phyloP scores from a whole-genome alignment of 345 rosid genomes.

The Chamaenerion angustifolium region DNA sequence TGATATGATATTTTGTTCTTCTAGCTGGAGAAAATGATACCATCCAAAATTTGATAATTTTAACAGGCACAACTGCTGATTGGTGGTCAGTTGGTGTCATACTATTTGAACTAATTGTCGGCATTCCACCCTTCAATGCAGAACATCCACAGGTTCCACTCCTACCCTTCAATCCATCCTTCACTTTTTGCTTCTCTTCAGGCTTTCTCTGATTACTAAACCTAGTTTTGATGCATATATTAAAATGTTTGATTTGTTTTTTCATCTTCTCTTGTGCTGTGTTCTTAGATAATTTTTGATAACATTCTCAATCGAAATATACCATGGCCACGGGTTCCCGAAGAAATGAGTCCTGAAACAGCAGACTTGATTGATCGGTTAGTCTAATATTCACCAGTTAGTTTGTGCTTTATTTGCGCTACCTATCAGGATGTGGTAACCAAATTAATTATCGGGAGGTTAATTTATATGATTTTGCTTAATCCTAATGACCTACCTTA shows the following conservation, averaged over 20 bases:
- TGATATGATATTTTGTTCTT: no score
- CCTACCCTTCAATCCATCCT: no score
- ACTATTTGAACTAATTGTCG: constrained; percentile 84
- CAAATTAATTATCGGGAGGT: no score
- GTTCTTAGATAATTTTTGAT: constrained; percentile 68
- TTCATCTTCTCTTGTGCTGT: neutral
- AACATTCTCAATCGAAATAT: constrained; percentile 96
- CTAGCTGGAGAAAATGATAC: no score
- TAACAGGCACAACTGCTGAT: constrained; percentile 89
- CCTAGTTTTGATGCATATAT: no score
- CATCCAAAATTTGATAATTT: neutral
- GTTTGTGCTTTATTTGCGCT: no score
- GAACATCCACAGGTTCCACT: constrained; percentile 68
- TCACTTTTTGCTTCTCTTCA: no score
- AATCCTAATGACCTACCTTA: no score
- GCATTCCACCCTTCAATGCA: constrained; percentile 98
- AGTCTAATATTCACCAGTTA: constrained; percentile 4
- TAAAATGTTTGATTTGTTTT: neutral
- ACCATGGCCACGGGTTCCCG: constrained; percentile 89
- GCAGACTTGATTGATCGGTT: constrained; percentile 78
- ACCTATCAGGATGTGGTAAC: no score
- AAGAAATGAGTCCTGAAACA: constrained; percentile 79
- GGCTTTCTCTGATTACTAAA: no score
- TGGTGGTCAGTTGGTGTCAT: constrained; percentile 99
- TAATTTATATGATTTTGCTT: no score